These are phyloP conservation scores for Papiliotrema terrestris DNA, from an alignment of 1,284 basidiomycete genomes.

Conservation along the genomic window DNA sequence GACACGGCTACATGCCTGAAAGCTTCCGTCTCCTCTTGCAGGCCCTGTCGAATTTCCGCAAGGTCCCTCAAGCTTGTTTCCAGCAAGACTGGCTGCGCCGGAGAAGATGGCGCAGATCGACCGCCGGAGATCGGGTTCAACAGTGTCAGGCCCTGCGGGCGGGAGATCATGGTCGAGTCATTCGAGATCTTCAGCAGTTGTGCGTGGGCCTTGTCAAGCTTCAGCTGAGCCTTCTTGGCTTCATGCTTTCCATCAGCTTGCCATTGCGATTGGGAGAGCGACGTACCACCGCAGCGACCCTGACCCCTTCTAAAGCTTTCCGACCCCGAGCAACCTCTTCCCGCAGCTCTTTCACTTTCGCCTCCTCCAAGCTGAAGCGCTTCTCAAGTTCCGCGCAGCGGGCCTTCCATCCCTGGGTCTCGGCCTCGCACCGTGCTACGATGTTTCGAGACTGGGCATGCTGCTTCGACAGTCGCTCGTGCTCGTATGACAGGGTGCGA, in stretches of 20 bases:
- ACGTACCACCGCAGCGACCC: conserved; percentile 45
- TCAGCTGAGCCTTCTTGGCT: conserved; percentile 69
- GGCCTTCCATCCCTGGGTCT: conserved; percentile 60
- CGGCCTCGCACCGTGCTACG: conserved; percentile 50
- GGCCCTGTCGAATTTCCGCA: conserved; percentile 61
- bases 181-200: conserved; percentile 70
- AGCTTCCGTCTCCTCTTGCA: conserved; percentile 66
- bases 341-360: conserved; percentile 56
- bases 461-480: conserved; percentile 69
- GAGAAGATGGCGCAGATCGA: conserved; percentile 24
- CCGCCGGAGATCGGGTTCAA: conserved; percentile 42
- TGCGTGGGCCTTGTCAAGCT: conserved; percentile 71
- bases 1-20: conserved; percentile 66
- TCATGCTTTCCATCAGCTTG: conserved; percentile 54
- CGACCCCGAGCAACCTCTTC: conserved; percentile 37
- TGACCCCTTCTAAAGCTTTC: conserved; percentile 44
- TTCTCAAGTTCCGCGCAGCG: conserved; percentile 55
- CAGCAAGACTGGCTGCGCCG: conserved; percentile 54
- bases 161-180: conserved; percentile 34
- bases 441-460: conserved; percentile 21
- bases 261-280: background rate
- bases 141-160: conserved; percentile 34
- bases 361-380: conserved; percentile 54
- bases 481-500: conserved; percentile 74
- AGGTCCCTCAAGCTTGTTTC: conserved; percentile 72